These are phyloP conservation scores for Trichoderma citrinoviride DNA, from an alignment of 2,329 filamentous ascomycete genomes.

Conservation along the genomic window DNA sequence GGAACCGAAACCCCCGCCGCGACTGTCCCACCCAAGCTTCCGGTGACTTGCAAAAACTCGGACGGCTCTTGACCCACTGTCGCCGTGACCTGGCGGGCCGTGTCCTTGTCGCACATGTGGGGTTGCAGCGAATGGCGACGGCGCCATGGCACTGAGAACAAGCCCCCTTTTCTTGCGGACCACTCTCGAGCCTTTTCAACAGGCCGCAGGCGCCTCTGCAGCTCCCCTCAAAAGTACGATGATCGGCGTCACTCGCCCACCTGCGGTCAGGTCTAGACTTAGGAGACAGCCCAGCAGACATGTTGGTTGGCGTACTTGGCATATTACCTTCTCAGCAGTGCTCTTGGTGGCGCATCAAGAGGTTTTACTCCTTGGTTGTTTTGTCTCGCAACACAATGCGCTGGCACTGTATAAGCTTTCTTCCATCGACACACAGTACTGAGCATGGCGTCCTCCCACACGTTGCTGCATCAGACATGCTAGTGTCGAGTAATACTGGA, in stretches of 20 bases:
- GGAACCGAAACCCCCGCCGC: slow-evolving; percentile 21
- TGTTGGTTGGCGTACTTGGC: not conserved
- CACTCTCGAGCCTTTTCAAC: not conserved
- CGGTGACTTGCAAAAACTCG: slow-evolving; percentile 19
- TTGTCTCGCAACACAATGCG: not conserved
- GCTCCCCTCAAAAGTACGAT: slow-evolving; percentile 9
- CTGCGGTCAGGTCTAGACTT: slow-evolving; percentile 10
- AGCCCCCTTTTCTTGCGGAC: slow-evolving; percentile 9
- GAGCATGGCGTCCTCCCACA: not conserved
- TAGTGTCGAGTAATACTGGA: too few species aligned
- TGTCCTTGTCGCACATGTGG: slow-evolving; percentile 21
- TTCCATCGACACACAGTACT: not conserved
- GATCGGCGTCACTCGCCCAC: slow-evolving; percentile 15
- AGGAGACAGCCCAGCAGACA: not conserved
- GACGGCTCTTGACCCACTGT: slow-evolving; percentile 20
- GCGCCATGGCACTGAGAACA: not conserved
- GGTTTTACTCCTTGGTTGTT: not conserved
- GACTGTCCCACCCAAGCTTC: slow-evolving; percentile 19
- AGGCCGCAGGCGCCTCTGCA: too few species aligned
- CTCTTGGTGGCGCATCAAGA: not conserved
- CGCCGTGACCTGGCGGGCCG: slow-evolving; percentile 21
- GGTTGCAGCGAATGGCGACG: slow-evolving; percentile 17
- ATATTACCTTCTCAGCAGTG: slow-evolving; percentile 1
- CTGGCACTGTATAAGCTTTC: slow-evolving; percentile 1
- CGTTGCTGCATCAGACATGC: not conserved